Base-by-base conservation (phyloP, 208 protist genomes). In the Trypanosoma grayi region DNA sequence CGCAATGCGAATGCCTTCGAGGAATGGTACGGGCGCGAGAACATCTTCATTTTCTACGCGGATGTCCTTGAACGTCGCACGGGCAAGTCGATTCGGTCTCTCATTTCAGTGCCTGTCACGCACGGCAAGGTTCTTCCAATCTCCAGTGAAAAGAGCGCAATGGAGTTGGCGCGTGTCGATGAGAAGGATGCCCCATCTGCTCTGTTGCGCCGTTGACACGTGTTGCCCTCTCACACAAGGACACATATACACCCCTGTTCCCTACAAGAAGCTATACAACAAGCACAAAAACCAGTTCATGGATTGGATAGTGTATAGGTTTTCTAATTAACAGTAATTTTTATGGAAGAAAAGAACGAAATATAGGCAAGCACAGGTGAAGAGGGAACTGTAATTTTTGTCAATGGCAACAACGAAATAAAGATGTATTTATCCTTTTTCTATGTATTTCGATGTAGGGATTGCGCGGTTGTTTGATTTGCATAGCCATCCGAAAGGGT, bases 21-120 rank as follows among this genome's bases (percentile, higher is more conserved):
- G 0, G 65, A 81, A 30, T 83, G 73, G 71, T 93, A 93, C 66
- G 77, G 70, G n/a, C 33, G 13, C n/a, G 66, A 77, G 14, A 81
- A 85, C 39, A 78, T 90, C 16, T 67, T 81, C 50, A 58, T 65
- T 27, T 87, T 89, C 53, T 87, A 85, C 52, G 68, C 57, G 9
- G 73, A 86, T 27, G 70, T 83, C 2, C 36, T 90, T 30, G 74
- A 93, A 58, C 78, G 81, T 27, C 79, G 81, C 41, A 57, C 62
- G 27, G 87, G 83, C 6, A 67, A 53, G 33, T 89, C 81, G 20
- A 53, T 93, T 48, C 59, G 74, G 14, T 77, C 66, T 40, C 68
- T 78, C 52, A 64, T 87, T 31, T 78, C 73, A 13, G 39, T 45
- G 9, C 76, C 80, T 44, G 65, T 83, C 66, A 87, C 64, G 4